Evolutionary conservation across 106 monocot species (phyloP).

Genomic region (Apostasia shenzhenica): DNA sequence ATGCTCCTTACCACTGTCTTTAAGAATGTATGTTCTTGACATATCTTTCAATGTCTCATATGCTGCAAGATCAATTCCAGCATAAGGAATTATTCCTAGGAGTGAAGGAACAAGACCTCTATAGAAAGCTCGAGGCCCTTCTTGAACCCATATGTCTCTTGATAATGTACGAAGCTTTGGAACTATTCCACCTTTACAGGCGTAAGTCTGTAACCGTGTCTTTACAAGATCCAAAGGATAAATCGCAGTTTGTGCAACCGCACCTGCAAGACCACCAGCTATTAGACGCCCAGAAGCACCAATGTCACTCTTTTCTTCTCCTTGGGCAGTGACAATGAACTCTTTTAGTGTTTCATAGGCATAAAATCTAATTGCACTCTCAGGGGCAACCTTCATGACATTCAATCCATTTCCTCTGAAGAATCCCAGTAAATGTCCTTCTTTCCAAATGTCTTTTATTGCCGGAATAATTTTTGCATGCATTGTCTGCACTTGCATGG

Average conservation of each 20-base stretch:
- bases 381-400: conserved; percentile 89
- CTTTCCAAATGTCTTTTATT: conserved; percentile 79
- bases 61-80: conserved; percentile 90
- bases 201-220: conserved; percentile 70
- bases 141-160: conserved; percentile 77
- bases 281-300: conserved; percentile 68
- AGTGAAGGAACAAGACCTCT: conserved; percentile 81
- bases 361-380: conserved; percentile 94
- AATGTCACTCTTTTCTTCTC: conserved; percentile 68
- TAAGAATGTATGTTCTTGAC: conserved; percentile 67
- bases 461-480: conserved; percentile 30
- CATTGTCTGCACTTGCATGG: conserved; percentile 81
- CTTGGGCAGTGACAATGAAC: conserved; percentile 46
- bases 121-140: conserved; percentile 92
- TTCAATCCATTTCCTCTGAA: conserved; percentile 93
- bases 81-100: conserved; percentile 94
- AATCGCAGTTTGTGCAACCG: conserved; percentile 84
- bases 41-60: conserved; percentile 92
- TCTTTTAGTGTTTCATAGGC: conserved; percentile 81
- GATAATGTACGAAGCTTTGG: conserved; percentile 56
- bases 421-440: conserved; percentile 55
- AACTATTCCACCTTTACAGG: conserved; percentile 40
- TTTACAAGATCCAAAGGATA: conserved; percentile 96
- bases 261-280: conserved; percentile 89
- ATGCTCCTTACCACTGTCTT: conserved; percentile 55